Evolutionary conservation across 2,329 filamentous ascomycete species (phyloP), one percentile per base, ranked within the genome.

Genomic region (Daldinia sp.): DNA sequence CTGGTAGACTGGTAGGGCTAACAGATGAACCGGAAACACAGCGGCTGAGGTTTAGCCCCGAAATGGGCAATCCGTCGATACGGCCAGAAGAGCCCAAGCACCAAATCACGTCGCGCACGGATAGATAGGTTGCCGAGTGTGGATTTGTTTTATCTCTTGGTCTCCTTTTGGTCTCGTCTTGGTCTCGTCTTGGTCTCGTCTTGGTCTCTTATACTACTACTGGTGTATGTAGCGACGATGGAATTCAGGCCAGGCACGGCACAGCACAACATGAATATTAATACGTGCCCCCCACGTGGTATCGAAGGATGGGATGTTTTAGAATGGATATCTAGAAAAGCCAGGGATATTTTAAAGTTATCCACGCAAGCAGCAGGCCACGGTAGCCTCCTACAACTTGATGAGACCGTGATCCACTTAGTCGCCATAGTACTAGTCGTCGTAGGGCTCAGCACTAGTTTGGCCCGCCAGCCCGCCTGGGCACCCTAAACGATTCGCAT

Each of bases 271-370:
- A 37, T n/a, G n/a, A n/a, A n/a, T n/a, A n/a, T n/a, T n/a, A n/a
- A n/a, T n/a, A n/a, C n/a, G n/a, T 45, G 21, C 34, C 63, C 63
- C 63, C 63, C 63, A 66, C 63, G 55, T 63, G 56, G 39, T 45
- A 45, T 45, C 39, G 13, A 45, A 27, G 39, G 39, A 45, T 45
- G 39, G 39, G 39, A 45, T 45, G 39, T 15, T 7, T 45, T 13
- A 45, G 49, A 50, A 61, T 53, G 39, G 54, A 61, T 53, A 45
- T 56, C 21, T 15, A 3, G n/a, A n/a, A 21, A 66, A 54, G 52
- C 30, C 58, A 45, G 50, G 47, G 47, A 59, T 55, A 25, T 45
- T 56, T 56, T 60, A 51, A 15, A 39, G 21, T 45, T 45, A 45
- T n/a, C 39, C 39, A 45, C 39, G 23, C 21, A 45, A 7, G 39